These are phyloP conservation scores for Boletus rubescentipes DNA, from an alignment of 768 basidiomycete genomes.

Conservation along the genomic window DNA sequence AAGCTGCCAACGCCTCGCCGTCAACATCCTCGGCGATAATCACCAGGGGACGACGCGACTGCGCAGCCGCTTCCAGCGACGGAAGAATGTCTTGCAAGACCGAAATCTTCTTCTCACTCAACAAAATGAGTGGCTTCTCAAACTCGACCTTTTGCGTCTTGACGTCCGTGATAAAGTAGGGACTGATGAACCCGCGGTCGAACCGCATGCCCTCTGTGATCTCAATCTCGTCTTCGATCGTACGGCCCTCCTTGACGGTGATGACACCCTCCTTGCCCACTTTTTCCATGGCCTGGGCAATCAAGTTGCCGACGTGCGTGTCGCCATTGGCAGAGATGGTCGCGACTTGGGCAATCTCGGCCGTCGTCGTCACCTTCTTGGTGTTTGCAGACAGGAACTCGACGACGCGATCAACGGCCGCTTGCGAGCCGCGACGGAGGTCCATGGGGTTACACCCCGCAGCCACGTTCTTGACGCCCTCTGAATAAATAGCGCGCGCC, in stretches of 20 bases:
- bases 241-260: constrained; percentile 98
- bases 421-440: constrained; percentile 95
- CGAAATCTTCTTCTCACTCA: constrained; percentile 98
- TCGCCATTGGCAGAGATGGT: constrained; percentile 88
- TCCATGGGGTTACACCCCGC: constrained; percentile 99
- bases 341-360: constrained; percentile 98
- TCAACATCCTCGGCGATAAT: constrained; percentile 99
- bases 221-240: constrained; percentile 98
- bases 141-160: constrained; percentile 95
- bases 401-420: constrained; percentile 94
- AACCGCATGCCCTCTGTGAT: constrained; percentile 99
- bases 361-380: constrained; percentile 93
- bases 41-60: constrained; percentile 84
- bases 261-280: constrained; percentile 99
- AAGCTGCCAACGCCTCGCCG: constrained; percentile 95
- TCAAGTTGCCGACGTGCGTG: constrained; percentile 87
- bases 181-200: constrained; percentile 97
- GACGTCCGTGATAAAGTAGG: constrained; percentile 98
- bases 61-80: constrained; percentile 76
- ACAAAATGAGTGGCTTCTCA: constrained; percentile 92
- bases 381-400: constrained; percentile 86
- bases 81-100: constrained; percentile 93
- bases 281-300: constrained; percentile 99
- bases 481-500: constrained; percentile 95
- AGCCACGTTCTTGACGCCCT: constrained; percentile 99